Base-by-base conservation (phyloP, 345 rosid genomes). In the Cardamine resedifolia region DNA sequence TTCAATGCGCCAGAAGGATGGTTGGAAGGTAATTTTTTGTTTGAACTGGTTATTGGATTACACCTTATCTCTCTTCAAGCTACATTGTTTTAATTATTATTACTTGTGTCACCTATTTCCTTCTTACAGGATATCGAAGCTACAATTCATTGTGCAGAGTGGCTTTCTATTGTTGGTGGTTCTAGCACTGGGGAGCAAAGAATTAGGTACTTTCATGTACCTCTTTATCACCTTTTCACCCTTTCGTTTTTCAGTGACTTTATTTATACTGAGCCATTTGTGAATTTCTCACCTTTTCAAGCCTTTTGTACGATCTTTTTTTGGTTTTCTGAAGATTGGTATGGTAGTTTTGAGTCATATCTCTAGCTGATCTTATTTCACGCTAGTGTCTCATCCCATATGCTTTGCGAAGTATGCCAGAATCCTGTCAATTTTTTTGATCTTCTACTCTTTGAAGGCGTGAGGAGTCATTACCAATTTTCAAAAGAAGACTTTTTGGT, bases 131-230 rank as follows among this genome's bases (percentile, higher is more conserved):
- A 96, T 77, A 86, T 92, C 83, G 99, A 96, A 83, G 97, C 98
- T 59, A 86, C 99, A 73, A 88, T 96, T 86, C 99, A 96, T 85
- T 96, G 99, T 90, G 99, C 99, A 36, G 99, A 96, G 72, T 92
- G 99, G 99, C 94, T 96, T 66, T 91, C 97, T 76, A 92, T 95
- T 11, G 88, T 90, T 66, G 99, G 99, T 68, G 98, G 99, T 71
- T 95, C 96, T 73, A 87, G 97, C 85, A 91, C 97, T 30, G 98
- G 99, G 76, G 96, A 92, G 48, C 97, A 90, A 79, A 82, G 99
- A 73, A 82, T 80, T 75, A 92, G 99, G 99, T 92, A 85, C 33
- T 50, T 63, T 36, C 33, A 18, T 69, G n/a, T 53, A 36, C 70
- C 30, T 27, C 65, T 45, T 53, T 45, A 61, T 51, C 51, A 55